Percentiles rank a stretch among this genome's conserved stretches.
phyloP scores from a whole-genome alignment of 331 rosid species.

The Malus hybrid region DNA sequence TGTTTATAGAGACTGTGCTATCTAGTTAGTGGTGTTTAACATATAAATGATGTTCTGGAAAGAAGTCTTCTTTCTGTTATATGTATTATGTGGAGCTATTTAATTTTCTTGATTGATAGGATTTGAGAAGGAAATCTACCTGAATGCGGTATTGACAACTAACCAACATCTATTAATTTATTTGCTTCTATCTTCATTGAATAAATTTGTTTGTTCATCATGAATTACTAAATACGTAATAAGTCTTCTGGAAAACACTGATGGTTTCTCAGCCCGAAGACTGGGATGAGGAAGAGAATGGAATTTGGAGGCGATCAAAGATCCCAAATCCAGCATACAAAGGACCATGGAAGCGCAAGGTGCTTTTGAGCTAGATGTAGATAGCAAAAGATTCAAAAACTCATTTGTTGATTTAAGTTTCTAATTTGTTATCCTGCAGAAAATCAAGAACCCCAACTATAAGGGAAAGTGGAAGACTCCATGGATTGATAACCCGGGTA shows the following conservation, averaged over 20 bases:
- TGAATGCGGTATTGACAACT: not conserved
- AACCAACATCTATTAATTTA: not conserved
- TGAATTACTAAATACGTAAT: not conserved
- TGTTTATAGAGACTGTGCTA: not conserved
- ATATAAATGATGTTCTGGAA: not conserved
- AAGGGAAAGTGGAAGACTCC: slow-evolving; percentile 93
- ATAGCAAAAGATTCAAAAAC: slow-evolving; percentile 7
- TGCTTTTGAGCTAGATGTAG: slow-evolving; percentile 18
- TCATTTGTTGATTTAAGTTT: slow-evolving; percentile 1
- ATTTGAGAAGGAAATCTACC: not conserved
- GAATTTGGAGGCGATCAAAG: slow-evolving; percentile 69
- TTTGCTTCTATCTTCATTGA: not conserved
- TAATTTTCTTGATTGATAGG: slow-evolving; percentile 9
- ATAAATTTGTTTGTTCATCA: not conserved
- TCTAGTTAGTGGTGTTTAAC: not conserved
- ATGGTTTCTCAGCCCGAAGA: slow-evolving; percentile 46
- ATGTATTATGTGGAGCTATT: not conserved
- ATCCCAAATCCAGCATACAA: slow-evolving; percentile 78
- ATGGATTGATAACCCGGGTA: slow-evolving; percentile 95
- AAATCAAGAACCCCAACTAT: slow-evolving; percentile 88
- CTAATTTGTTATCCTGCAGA: slow-evolving; percentile 43
- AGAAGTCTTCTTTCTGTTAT: not conserved
- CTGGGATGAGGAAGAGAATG: slow-evolving; percentile 86
- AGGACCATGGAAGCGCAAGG: slow-evolving; percentile 96
- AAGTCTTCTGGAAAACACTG: not conserved